Evolutionary conservation across 139 green algal genomes (phyloP).

Genomic region (Edaphochlamys debaryana): DNA sequence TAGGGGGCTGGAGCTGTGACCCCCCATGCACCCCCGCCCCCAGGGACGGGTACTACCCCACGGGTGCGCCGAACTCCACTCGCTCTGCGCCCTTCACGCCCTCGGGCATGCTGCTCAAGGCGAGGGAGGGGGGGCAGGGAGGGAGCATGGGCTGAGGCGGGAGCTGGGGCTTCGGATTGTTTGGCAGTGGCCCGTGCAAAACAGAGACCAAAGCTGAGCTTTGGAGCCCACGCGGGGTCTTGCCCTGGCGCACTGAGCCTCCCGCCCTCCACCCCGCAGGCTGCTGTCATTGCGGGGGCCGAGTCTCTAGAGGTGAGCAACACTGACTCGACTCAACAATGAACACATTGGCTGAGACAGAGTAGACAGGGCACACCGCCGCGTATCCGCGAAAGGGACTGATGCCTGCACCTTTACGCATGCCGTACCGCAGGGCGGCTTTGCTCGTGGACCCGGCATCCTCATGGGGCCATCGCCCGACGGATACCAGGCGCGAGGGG

Average conservation of each 20-base stretch:
- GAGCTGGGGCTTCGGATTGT: no score
- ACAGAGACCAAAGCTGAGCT: not conserved
- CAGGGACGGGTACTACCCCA: conserved; percentile 64
- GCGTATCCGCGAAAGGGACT: not conserved
- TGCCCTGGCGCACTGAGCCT: not conserved
- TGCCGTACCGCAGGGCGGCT: conserved; percentile 1
- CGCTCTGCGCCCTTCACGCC: conserved; percentile 39
- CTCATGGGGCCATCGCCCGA: conserved; percentile 4
- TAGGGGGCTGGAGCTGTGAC: no score
- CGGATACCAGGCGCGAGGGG: not conserved
- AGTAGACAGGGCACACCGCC: no score
- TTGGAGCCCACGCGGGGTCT: no score
- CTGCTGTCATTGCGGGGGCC: not conserved
- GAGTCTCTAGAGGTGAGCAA: not conserved
- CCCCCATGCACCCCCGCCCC: no score
- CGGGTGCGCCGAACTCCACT: not conserved
- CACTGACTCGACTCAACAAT: not conserved
- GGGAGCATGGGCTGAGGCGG: no score
- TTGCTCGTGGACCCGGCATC: not conserved
- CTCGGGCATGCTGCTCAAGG: conserved; percentile 82
- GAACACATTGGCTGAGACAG: no score
- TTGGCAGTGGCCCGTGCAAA: no score
- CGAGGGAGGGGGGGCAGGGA: no score
- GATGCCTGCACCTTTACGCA: not conserved
- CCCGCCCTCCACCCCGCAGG: not conserved